These are phyloP conservation scores for Penstemon barbatus DNA, from an alignment of 257 asterid species.

Conservation along the genomic window DNA sequence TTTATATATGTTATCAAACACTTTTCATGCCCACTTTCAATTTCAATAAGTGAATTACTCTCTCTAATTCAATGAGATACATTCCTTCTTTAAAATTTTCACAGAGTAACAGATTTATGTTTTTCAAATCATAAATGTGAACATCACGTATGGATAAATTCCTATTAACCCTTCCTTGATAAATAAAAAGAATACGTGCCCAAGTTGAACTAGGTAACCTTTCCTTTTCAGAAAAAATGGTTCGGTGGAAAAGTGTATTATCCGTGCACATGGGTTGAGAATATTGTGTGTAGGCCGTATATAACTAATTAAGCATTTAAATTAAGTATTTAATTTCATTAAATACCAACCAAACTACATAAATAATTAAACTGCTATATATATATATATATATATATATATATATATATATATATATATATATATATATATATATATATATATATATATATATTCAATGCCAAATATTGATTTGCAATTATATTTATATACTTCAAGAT, in stretches of 20 bases:
- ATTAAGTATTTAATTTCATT: conserved; percentile 26
- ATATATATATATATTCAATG: too few species aligned
- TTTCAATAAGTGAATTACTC: too few species aligned
- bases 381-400: not conserved
- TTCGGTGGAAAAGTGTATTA: conserved; percentile 8
- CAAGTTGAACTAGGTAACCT: not conserved
- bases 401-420: not conserved
- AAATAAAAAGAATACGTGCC: conserved; percentile 5
- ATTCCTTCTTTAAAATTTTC: too few species aligned
- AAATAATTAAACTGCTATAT: not conserved
- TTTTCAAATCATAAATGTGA: too few species aligned
- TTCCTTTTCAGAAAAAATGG: not conserved
- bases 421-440: not conserved
- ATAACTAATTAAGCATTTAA: conserved; percentile 23
- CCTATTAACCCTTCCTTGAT: not conserved
- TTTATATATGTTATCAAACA: too few species aligned
- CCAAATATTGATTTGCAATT: too few species aligned
- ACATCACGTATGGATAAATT: too few species aligned
- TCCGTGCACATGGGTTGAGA: conserved; percentile 10
- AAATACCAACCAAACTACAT: conserved; percentile 20
- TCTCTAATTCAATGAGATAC: too few species aligned
- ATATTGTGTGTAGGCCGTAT: not conserved
- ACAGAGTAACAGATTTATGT: too few species aligned
- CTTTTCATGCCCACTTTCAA: too few species aligned
- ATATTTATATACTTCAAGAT: too few species aligned